Conservation (phyloP, 2,329 filamentous ascomycete species). For the Fonsecaea erecta region DNA sequence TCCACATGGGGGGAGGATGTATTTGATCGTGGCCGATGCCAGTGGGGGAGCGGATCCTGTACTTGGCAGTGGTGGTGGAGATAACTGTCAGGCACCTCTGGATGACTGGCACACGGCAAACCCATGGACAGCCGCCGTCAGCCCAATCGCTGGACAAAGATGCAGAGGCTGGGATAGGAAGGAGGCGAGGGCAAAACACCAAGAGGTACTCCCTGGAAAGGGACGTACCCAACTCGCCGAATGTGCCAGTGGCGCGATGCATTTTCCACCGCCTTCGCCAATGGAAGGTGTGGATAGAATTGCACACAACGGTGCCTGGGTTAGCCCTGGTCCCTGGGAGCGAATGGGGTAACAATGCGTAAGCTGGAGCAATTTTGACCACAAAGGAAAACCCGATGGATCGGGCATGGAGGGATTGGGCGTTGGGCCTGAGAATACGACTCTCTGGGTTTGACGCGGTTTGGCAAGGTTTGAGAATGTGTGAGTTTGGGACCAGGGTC, state of each 20-base stretch:
- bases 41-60: constrained; percentile 20
- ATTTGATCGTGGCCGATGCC: constrained; percentile 10
- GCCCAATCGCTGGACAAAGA: constrained; percentile 14
- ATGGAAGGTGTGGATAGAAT: constrained; percentile 14
- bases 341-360: constrained; percentile 3
- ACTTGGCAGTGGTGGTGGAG: constrained; percentile 12
- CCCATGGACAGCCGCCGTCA: constrained; percentile 6
- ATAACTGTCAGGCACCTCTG: constrained; percentile 20
- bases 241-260: constrained; percentile 17
- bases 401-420: background rate
- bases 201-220: background rate
- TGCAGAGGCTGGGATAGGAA: constrained; percentile 7
- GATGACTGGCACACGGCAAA: constrained; percentile 7
- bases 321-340: background rate
- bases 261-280: constrained; percentile 21
- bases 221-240: constrained; percentile 8
- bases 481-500: constrained; percentile 15
- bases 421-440: constrained; percentile 13
- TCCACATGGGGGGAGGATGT: constrained; percentile 10
- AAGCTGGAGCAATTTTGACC: constrained; percentile 14
- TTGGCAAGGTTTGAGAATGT: background rate
- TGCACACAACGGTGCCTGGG: constrained; percentile 9
- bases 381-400: constrained; percentile 8
- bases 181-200: constrained; percentile 15
- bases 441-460: constrained; percentile 14